Conservation (phyloP, 805 yeast genomes). For the Barnettozyma botsteinii region DNA sequence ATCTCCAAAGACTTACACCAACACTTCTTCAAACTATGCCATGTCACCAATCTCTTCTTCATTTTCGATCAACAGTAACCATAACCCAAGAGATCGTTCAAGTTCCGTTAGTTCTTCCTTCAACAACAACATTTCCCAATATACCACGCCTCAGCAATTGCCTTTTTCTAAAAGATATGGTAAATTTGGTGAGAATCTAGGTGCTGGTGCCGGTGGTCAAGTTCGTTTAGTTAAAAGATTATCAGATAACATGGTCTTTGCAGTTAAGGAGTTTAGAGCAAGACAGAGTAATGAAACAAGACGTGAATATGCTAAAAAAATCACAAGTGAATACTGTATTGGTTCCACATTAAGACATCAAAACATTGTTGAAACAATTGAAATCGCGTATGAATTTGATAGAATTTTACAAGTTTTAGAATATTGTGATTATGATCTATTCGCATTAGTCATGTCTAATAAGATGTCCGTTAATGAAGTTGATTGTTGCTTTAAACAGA, state of each 20-base stretch:
- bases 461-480: conserved; percentile 77
- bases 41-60: conserved; percentile 17
- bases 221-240: conserved; percentile 69
- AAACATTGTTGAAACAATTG: conserved; percentile 85
- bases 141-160: conserved; percentile 33
- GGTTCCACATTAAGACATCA: conserved; percentile 88
- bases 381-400: conserved; percentile 83
- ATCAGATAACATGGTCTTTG: conserved; percentile 68
- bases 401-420: conserved; percentile 90
- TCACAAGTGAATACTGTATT: conserved; percentile 91
- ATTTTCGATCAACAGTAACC: conserved; percentile 12
- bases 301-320: conserved; percentile 85
- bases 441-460: conserved; percentile 92
- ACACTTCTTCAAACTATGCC: conserved; percentile 7
- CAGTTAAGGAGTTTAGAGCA: conserved; percentile 87
- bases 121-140: conserved; percentile 31
- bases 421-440: conserved; percentile 86
- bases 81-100: conserved; percentile 20
- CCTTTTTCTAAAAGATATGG: conserved; percentile 75
- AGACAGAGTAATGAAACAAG: conserved; percentile 67
- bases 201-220: conserved; percentile 94
- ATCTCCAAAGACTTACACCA: conserved; percentile 10
- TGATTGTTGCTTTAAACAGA: conserved; percentile 85
- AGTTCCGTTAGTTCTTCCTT: conserved; percentile 29
- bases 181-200: conserved; percentile 78